Base-by-base conservation (phyloP, 441 rosid genomes). In the Raphanus hybrid region DNA sequence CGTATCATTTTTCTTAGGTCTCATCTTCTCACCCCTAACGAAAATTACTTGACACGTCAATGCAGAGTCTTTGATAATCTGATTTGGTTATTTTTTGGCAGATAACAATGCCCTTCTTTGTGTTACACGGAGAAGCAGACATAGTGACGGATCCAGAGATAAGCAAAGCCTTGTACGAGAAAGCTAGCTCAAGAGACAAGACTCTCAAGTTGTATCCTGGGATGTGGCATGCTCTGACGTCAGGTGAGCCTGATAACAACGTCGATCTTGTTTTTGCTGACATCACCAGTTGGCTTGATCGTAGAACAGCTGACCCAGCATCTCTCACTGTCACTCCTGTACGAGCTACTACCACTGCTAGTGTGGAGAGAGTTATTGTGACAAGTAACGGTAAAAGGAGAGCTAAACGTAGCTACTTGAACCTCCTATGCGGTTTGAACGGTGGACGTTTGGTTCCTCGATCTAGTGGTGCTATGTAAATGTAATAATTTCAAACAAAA, bases 171-270 rank as follows among this genome's bases (percentile, higher is more conserved):
- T 80, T 94, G 82, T 90, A 90, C 20, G 85, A 75, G 76, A 85
- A 80, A 78, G 93, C 97, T 3, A 77, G 91, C 69, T 86, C 96
- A 80, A 64, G 50, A 39, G 98, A 93, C 88, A 92, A 90, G 85
- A 93, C 92, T 75, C 82, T 93, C 7, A 88, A 86, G 71, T 59
- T 91, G 67, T 93, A 92, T 76, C 87, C 90, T 0, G 93, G 94
- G 68, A 93, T 93, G 98, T 93, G 98, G 98, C 97, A 93, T n/a
- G 92, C 74, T n/a, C 79, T 93, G 71, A 92, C 97, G 0, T 78
- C 87, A 0, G 98, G 98, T 3, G 98, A 93, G 69, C 88, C 97
- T 0, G 91, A 90, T 1, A 81, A 82, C 3, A 92, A 94, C 80
- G 74, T 90, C 0, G 87, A 83, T 57, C 78, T 86, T 9, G 97